Base-by-base conservation (phyloP, 805 yeast species). In the Metschnikowia continentalis region DNA sequence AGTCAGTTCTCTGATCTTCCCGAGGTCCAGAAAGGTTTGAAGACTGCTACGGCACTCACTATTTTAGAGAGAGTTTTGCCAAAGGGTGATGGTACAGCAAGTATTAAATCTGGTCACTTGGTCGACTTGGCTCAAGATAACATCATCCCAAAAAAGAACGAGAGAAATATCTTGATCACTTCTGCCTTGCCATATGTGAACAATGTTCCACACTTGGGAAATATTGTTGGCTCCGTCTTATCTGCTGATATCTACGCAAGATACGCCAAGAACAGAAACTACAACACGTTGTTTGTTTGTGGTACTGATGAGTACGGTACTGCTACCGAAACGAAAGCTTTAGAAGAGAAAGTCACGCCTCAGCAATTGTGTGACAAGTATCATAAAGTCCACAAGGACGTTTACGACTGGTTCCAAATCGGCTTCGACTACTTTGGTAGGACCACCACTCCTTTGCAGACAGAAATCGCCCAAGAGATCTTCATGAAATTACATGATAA, bases 241-340 rank as follows among this genome's bases (percentile, higher is more conserved):
- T 82, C 90, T 52, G 99, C 99, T 33, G 99, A 94, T 73, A 88
- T 92, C 55, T 94, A 81, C 70, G 79, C 97, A 50, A 83, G 98
- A 65, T 94, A 88, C 70, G 82, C 88, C 67, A 91, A 90, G 70
- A 84, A 86, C 61, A 83, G 97, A 76, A 88, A 90, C 69, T 85
- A 86, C 73, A 94, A 91, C 68, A 77, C 96, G 19, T 74, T 94
- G 57, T 94, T 75, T 64, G 72, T 94, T 51, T 90, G 99, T 71
- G 99, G 99, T 73, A 94, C 99, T 36, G 99, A 94, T 68, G 99
- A 94, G 73, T 94, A 94, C 67, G 99, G 99, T 67, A 94, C 99
- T 51, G 99, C 99, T 43, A 94, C 99, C 14, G 99, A 94, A 71
- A 94, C 99, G 30, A 94, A 92, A 72, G 99, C 99, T 10, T 73